Evolutionary conservation across 2,329 filamentous ascomycete species (phyloP).

Genomic region (Fusarium lyarnte): DNA sequence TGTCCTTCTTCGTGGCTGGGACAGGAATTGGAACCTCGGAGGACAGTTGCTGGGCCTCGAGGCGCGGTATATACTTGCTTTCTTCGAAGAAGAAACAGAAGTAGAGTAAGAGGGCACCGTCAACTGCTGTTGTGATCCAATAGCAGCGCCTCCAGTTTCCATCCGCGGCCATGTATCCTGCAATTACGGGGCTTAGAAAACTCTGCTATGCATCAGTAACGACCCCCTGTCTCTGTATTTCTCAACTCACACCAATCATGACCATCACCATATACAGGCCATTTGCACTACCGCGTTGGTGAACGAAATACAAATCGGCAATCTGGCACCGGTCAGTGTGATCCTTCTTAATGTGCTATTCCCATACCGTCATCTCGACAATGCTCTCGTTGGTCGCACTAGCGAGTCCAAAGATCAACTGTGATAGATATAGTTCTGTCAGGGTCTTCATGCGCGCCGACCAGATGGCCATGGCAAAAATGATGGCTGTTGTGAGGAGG

Average conservation of each 20-base stretch:
- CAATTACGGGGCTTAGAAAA: slow-evolving; percentile 43
- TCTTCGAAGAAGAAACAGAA: slow-evolving; percentile 41
- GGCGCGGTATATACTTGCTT: slow-evolving; percentile 42
- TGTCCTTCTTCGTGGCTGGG: neutral
- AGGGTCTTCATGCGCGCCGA: neutral
- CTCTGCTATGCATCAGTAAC: neutral
- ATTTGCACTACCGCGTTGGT: slow-evolving; percentile 43
- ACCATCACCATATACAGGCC: slow-evolving; percentile 42
- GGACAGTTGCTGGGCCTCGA: neutral
- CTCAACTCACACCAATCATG: slow-evolving; percentile 38
- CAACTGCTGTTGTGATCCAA: slow-evolving; percentile 27
- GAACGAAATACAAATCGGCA: slow-evolving; percentile 44
- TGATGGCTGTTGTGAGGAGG: slow-evolving; percentile 25
- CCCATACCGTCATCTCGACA: slow-evolving; percentile 47
- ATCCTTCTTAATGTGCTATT: neutral
- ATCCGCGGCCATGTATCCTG: slow-evolving; percentile 38
- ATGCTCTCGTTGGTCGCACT: slow-evolving; percentile 50
- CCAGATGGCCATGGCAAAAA: slow-evolving; percentile 11
- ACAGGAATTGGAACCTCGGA: neutral
- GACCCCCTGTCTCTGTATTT: rapidly evolving
- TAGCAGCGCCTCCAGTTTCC: slow-evolving; percentile 44
- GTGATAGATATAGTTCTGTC: neutral
- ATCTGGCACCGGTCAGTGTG: slow-evolving; percentile 14
- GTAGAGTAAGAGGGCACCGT: slow-evolving; percentile 13
- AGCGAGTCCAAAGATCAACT: slow-evolving; percentile 45